These are phyloP conservation scores for Penicillium atrosanguineum DNA, from an alignment of 495 filamentous ascomycete genomes.

Conservation along the genomic window DNA sequence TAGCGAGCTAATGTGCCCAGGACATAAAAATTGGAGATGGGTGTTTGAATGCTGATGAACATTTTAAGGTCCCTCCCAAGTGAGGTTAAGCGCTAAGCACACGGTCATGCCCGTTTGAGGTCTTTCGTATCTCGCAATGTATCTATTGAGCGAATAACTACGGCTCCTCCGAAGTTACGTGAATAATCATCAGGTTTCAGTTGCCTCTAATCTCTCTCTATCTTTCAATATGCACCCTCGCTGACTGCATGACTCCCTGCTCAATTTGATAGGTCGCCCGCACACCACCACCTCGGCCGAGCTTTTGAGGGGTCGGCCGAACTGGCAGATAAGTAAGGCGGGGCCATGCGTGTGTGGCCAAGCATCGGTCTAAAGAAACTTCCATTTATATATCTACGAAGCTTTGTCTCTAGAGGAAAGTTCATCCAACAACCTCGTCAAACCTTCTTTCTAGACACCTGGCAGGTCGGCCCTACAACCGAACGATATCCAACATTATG, in stretches of 20 bases:
- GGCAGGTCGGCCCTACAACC: not conserved
- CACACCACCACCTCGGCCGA: slow-evolving; percentile 8
- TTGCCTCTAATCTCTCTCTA: too few species aligned
- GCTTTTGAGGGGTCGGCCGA: slow-evolving; percentile 2
- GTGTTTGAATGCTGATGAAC: too few species aligned
- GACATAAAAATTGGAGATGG: too few species aligned
- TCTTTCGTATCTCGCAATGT: too few species aligned
- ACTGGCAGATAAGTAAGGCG: slow-evolving; percentile 4
- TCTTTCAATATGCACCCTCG: too few species aligned
- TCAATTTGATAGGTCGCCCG: not conserved
- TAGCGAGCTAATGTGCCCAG: too few species aligned
- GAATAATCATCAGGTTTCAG: too few species aligned
- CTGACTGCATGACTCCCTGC: not conserved
- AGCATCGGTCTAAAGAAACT: not conserved
- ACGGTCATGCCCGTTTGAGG: too few species aligned
- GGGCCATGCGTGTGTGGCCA: not conserved
- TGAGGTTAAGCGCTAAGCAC: too few species aligned
- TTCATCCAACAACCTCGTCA: not conserved
- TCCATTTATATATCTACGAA: not conserved
- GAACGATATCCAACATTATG: slow-evolving; percentile 4
- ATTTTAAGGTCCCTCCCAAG: too few species aligned
- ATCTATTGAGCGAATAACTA: too few species aligned
- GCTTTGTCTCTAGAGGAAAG: not conserved
- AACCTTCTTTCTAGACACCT: not conserved
- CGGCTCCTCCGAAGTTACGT: too few species aligned